phyloP scores from a whole-genome alignment of 352 stramenopile species.

The Globisporangium recalcitrans region DNA sequence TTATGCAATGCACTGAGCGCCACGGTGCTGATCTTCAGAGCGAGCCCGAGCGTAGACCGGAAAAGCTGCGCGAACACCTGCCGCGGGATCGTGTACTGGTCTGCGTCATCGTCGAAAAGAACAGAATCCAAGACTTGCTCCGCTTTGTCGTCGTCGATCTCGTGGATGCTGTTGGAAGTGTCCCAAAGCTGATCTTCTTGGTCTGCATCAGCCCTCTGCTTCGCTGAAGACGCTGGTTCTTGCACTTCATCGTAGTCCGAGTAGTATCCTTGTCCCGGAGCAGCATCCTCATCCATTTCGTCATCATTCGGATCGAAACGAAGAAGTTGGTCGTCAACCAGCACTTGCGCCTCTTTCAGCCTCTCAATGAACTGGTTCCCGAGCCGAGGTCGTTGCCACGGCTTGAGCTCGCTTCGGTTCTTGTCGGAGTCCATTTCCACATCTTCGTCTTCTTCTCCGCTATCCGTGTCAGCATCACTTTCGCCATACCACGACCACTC shows the following conservation, averaged over 20 bases:
- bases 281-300: constrained; percentile 29
- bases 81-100: constrained; percentile 67
- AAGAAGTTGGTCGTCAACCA: constrained; percentile 47
- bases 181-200: constrained; percentile 54
- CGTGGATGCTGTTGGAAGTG: constrained; percentile 28
- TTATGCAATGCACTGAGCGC: constrained; percentile 78
- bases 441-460: constrained; percentile 19
- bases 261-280: constrained; percentile 61
- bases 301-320: constrained; percentile 25
- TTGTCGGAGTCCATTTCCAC: constrained; percentile 16
- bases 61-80: constrained; percentile 59
- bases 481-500: constrained; percentile 62
- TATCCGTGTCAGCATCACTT: constrained; percentile 51
- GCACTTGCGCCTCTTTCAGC: constrained; percentile 33
- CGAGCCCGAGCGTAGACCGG: constrained; percentile 25
- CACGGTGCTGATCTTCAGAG: constrained; percentile 54
- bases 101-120: constrained; percentile 16
- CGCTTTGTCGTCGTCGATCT: constrained; percentile 20
- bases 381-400: constrained; percentile 17
- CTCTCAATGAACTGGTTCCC: constrained; percentile 43
- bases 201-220: constrained; percentile 14
- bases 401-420: constrained; percentile 10
- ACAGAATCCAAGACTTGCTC: constrained; percentile 23
- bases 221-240: constrained; percentile 23
- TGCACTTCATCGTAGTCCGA: constrained; percentile 60